Percentiles rank a stretch among this genome's conserved stretches.
These are phyloP conservation scores for Extremus antarcticus DNA, from an alignment of 495 filamentous ascomycete genomes.

Conservation along the genomic window DNA sequence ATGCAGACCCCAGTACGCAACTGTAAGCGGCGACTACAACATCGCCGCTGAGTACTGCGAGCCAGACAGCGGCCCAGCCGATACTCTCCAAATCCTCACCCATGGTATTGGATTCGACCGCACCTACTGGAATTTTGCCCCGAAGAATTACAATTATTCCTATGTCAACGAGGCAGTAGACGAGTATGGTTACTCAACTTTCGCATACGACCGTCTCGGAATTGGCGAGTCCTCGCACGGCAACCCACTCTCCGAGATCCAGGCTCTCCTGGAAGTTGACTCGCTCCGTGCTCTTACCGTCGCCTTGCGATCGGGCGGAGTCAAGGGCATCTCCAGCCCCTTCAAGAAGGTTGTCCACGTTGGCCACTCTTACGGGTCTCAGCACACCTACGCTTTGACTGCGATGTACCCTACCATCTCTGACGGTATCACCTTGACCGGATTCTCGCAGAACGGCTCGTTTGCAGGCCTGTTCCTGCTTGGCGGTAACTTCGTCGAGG, in stretches of 20 bases:
- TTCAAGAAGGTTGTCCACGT: conserved; percentile 46
- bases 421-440: conserved; percentile 48
- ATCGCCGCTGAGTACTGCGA: conserved; percentile 41
- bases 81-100: conserved; percentile 44
- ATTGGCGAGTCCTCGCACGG: conserved; percentile 44
- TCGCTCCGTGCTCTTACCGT: conserved; percentile 39
- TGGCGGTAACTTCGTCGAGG: conserved; percentile 39
- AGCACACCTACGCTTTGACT: conserved; percentile 36
- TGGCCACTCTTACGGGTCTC: conserved; percentile 45
- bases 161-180: conserved; percentile 45
- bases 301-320: conserved; percentile 33
- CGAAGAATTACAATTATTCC: conserved; percentile 44
- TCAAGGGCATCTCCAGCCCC: conserved; percentile 7
- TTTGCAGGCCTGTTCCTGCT: conserved; percentile 32
- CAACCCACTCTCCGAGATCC: conserved; percentile 45
- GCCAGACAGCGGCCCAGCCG: conserved; percentile 29
- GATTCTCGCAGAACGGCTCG: conserved; percentile 37
- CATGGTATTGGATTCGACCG: conserved; percentile 53
- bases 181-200: conserved; percentile 41
- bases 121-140: conserved; percentile 50
- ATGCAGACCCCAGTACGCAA: conserved; percentile 29
- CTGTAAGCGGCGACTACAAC: conserved; percentile 34
- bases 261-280: conserved; percentile 41
- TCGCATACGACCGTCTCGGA: conserved; percentile 46
- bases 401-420: conserved; percentile 40